phyloP scores from a whole-genome alignment of 768 basidiomycete species.

The Auricularia cornea region DNA sequence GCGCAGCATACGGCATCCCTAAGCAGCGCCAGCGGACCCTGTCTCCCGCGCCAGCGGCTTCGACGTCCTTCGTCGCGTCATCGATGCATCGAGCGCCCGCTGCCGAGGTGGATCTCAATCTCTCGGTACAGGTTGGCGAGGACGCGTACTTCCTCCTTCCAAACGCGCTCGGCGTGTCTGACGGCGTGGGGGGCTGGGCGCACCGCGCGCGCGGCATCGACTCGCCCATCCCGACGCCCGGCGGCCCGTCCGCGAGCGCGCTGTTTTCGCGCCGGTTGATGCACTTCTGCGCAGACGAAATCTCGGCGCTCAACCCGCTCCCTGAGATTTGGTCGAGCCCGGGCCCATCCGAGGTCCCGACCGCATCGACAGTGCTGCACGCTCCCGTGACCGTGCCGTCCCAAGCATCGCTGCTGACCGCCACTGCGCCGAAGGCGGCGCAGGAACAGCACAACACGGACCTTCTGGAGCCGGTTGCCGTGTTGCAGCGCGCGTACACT shows the following conservation, averaged over 20 bases:
- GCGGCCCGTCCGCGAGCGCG: slow-evolving; percentile 50
- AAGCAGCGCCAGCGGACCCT: slow-evolving; percentile 33
- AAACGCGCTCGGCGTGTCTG: slow-evolving; percentile 89
- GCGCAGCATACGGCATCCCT: slow-evolving; percentile 80
- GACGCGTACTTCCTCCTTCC: slow-evolving; percentile 80
- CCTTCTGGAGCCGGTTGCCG: slow-evolving; percentile 30
- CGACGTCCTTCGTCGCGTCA: slow-evolving; percentile 21
- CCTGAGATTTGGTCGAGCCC: neutral
- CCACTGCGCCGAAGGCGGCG: neutral
- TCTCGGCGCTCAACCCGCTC: slow-evolving; percentile 17
- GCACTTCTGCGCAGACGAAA: slow-evolving; percentile 71
- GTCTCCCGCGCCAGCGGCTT: slow-evolving; percentile 15
- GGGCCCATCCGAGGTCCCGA: neutral
- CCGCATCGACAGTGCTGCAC: neutral
- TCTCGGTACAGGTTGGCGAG: slow-evolving; percentile 80
- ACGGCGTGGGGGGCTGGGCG: slow-evolving; percentile 93
- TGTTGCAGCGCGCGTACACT: slow-evolving; percentile 40
- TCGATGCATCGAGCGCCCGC: slow-evolving; percentile 23
- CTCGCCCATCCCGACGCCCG: slow-evolving; percentile 29
- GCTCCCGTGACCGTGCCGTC: neutral
- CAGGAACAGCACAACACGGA: neutral
- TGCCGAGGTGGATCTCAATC: slow-evolving; percentile 26
- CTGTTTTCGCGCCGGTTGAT: slow-evolving; percentile 61
- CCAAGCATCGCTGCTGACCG: neutral
- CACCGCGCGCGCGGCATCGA: slow-evolving; percentile 5